These are phyloP conservation scores for Mortierella sp. DNA, from an alignment of 371 early-diverging fungal genomes.

Conservation along the genomic window DNA sequence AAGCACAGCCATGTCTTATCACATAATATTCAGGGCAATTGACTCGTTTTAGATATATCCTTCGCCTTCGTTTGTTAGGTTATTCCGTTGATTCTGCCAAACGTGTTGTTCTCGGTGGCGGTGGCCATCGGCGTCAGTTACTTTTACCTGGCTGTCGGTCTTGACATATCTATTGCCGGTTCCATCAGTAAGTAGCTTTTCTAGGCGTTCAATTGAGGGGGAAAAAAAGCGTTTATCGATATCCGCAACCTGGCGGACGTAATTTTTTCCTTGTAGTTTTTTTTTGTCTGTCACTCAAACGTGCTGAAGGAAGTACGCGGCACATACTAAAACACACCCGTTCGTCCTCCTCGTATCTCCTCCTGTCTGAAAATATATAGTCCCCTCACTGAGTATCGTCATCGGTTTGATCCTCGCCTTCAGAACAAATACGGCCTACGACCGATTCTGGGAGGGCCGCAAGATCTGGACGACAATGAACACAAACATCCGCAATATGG, in stretches of 20 bases:
- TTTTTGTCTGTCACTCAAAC: background rate
- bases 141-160: constrained; percentile 26
- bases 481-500: constrained; percentile 70
- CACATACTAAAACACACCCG: background rate
- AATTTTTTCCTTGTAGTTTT: too few relatives aligned
- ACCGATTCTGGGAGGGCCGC: constrained; percentile 83
- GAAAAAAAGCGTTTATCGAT: background rate
- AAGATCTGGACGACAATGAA: constrained; percentile 73
- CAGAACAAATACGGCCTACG: constrained; percentile 85
- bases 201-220: background rate
- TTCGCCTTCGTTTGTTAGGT: constrained; percentile 20
- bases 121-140: constrained; percentile 51
- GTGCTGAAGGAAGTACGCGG: too few relatives aligned
- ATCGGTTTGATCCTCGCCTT: constrained; percentile 81
- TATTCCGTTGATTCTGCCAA: constrained; percentile 51
- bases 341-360: background rate
- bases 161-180: constrained; percentile 38
- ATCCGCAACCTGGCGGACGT: too few relatives aligned
- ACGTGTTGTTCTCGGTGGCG: constrained; percentile 44
- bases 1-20: too few relatives aligned
- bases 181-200: constrained; percentile 47
- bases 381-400: constrained; percentile 72
- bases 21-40: background rate
- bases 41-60: constrained; percentile 2
- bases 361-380: constrained; percentile 19